Conservation (phyloP, 495 filamentous ascomycete species). For the Lophium mytilinum region DNA sequence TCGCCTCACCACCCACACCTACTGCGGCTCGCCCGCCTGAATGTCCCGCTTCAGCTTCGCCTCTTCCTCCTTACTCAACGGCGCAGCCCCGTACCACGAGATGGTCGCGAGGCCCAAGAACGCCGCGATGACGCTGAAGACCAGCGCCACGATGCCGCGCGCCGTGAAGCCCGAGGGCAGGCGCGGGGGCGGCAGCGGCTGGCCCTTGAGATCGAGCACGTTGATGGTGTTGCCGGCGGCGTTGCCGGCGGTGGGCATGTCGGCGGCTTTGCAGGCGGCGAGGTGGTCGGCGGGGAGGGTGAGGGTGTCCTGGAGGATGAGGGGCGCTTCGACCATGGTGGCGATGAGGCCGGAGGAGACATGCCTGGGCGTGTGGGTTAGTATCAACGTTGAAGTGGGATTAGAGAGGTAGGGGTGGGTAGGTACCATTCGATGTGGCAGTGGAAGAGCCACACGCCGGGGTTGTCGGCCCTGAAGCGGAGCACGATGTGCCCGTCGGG, state of each 20-base stretch:
- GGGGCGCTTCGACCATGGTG: conserved; percentile 63
- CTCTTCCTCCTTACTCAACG: background rate
- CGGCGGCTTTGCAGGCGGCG: conserved; percentile 48
- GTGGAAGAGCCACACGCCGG: conserved; percentile 72
- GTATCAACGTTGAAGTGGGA: background rate
- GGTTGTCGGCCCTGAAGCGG: conserved; percentile 52
- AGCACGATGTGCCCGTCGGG: conserved; percentile 40
- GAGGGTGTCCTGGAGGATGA: conserved; percentile 46
- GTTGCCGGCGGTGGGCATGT: conserved; percentile 53
- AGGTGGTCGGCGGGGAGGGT: conserved; percentile 56
- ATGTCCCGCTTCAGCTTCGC: background rate
- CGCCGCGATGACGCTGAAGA: conserved; percentile 62
- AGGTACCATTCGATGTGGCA: conserved; percentile 40
- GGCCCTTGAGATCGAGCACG: conserved; percentile 55
- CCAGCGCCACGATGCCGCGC: conserved; percentile 61
- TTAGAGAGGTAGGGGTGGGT: background rate
- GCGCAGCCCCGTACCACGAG: conserved; percentile 52
- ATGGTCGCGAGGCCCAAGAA: conserved; percentile 65
- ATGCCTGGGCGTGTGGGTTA: conserved; percentile 44
- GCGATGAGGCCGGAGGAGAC: conserved; percentile 63
- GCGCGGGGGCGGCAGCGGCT: conserved; percentile 43
- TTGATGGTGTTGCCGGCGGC: conserved; percentile 64
- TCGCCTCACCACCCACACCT: background rate
- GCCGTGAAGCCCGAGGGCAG: conserved; percentile 66
- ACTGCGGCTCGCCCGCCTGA: background rate